Conservation (phyloP, 2,329 filamentous ascomycete species). For the Passalora sequoiae region DNA sequence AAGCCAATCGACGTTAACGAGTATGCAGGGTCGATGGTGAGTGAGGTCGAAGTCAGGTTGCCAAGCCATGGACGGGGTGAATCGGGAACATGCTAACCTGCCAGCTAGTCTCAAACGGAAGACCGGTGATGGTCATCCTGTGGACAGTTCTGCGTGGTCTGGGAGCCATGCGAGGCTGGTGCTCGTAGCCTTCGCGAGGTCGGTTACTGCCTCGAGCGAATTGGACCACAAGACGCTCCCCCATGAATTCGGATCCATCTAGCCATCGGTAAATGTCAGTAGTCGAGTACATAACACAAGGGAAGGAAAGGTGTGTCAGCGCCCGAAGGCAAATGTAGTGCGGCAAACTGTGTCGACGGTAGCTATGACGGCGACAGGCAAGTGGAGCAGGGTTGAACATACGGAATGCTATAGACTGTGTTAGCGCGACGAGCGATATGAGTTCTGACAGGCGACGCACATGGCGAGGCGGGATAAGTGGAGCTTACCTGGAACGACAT, state of each 20-base stretch:
- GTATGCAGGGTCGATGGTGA: background rate
- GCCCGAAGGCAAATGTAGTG: slow-evolving; percentile 15
- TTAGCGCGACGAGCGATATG: slow-evolving; percentile 22
- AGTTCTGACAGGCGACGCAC: slow-evolving; percentile 9
- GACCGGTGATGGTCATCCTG: slow-evolving; percentile 95
- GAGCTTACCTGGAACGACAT: slow-evolving; percentile 88
- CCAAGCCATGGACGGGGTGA: too few relatives aligned
- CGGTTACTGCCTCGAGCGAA: slow-evolving; percentile 82
- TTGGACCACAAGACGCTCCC: slow-evolving; percentile 93
- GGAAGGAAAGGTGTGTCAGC: slow-evolving; percentile 7
- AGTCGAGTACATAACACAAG: slow-evolving; percentile 24
- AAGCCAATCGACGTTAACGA: background rate
- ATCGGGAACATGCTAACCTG: slow-evolving; percentile 82
- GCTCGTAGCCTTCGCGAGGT: slow-evolving; percentile 58
- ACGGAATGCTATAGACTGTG: slow-evolving; percentile 49
- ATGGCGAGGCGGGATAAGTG: slow-evolving; percentile 11
- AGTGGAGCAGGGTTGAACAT: slow-evolving; percentile 31
- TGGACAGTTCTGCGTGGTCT: slow-evolving; percentile 90
- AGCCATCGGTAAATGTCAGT: slow-evolving; percentile 32
- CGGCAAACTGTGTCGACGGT: background rate
- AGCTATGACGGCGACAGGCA: slow-evolving; percentile 7
- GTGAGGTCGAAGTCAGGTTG: background rate
- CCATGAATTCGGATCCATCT: slow-evolving; percentile 99
- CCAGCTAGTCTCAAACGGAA: slow-evolving; percentile 98
- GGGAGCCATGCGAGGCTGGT: slow-evolving; percentile 61